phyloP scores from a whole-genome alignment of 2,329 filamentous ascomycete genomes.

The Thelonectria olida region DNA sequence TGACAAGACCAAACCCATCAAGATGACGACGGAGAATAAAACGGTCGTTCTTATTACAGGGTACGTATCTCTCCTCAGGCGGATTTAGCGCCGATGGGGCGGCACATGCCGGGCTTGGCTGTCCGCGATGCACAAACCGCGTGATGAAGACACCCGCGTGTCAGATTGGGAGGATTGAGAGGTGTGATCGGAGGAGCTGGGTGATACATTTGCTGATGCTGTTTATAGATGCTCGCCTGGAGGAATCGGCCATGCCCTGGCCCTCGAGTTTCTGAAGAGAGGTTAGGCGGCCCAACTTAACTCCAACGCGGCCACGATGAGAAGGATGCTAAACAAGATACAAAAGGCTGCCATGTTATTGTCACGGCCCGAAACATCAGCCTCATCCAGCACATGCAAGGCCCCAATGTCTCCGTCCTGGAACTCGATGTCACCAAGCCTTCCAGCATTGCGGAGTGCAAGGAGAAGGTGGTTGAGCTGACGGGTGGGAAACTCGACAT shows the following conservation, averaged over 20 bases:
- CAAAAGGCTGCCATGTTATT: slow-evolving; percentile 58
- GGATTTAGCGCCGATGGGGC: neutral
- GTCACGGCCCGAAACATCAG: slow-evolving; percentile 62
- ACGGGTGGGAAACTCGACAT: slow-evolving; percentile 65
- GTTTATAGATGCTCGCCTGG: slow-evolving; percentile 62
- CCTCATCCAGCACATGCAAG: slow-evolving; percentile 56
- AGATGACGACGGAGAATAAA: slow-evolving; percentile 39
- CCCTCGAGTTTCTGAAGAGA: slow-evolving; percentile 60
- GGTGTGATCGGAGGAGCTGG: neutral
- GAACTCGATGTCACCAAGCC: slow-evolving; percentile 63
- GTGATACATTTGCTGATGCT: neutral
- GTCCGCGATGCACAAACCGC: neutral
- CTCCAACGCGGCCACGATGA: neutral
- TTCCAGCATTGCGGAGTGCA: slow-evolving; percentile 60
- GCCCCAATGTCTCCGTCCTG: slow-evolving; percentile 58
- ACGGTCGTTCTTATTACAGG: slow-evolving; percentile 62
- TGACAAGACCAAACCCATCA: neutral
- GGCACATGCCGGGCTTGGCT: no score
- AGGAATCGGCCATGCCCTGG: slow-evolving; percentile 65
- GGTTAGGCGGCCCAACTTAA: slow-evolving; percentile 48
- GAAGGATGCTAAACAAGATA: neutral
- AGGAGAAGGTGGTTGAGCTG: slow-evolving; percentile 55
- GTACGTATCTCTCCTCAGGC: slow-evolving; percentile 40
- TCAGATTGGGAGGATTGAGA: neutral
- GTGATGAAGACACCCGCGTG: neutral